phyloP scores from a whole-genome alignment of 139 green algal species.

The Micromonas commoda region DNA sequence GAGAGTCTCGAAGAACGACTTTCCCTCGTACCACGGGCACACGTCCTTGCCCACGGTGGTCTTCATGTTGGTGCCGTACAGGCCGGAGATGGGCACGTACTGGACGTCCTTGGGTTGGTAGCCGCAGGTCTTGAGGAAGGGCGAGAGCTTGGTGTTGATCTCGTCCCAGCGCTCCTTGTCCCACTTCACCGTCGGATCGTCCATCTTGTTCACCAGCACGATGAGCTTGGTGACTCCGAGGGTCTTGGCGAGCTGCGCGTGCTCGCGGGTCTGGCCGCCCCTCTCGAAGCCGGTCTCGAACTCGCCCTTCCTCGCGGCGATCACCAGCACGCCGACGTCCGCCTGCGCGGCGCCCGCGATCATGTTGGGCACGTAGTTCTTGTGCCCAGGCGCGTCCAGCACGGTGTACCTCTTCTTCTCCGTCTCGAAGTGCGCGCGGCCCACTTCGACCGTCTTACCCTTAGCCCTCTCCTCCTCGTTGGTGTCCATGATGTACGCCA shows the following conservation, averaged over 20 bases:
- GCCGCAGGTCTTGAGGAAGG: slow-evolving; percentile 70
- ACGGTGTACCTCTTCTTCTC: slow-evolving; percentile 53
- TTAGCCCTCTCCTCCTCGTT: slow-evolving; percentile 98
- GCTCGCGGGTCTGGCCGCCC: slow-evolving; percentile 53
- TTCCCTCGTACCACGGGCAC: slow-evolving; percentile 80
- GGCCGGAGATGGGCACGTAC: slow-evolving; percentile 88
- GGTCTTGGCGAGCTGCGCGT: slow-evolving; percentile 56
- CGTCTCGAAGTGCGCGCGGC: slow-evolving; percentile 50
- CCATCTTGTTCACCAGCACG: slow-evolving; percentile 61
- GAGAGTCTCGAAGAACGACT: slow-evolving; percentile 83
- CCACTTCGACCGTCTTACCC: slow-evolving; percentile 94
- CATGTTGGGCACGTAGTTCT: slow-evolving; percentile 62
- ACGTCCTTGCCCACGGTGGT: slow-evolving; percentile 41
- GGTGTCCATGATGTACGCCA: slow-evolving; percentile 99
- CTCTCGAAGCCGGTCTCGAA: slow-evolving; percentile 58
- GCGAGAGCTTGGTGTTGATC: slow-evolving; percentile 79
- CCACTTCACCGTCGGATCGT: slow-evolving; percentile 57
- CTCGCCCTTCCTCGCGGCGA: slow-evolving; percentile 51
- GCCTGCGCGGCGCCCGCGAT: slow-evolving; percentile 51
- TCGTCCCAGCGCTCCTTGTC: slow-evolving; percentile 77
- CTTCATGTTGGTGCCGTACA: slow-evolving; percentile 86
- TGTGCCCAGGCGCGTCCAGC: slow-evolving; percentile 51
- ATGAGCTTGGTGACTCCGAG: slow-evolving; percentile 53
- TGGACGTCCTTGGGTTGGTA: slow-evolving; percentile 84
- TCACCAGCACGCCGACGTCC: slow-evolving; percentile 53